Evolutionary conservation across 345 rosid species (phyloP).

Genomic region (Acer yangbiense): DNA sequence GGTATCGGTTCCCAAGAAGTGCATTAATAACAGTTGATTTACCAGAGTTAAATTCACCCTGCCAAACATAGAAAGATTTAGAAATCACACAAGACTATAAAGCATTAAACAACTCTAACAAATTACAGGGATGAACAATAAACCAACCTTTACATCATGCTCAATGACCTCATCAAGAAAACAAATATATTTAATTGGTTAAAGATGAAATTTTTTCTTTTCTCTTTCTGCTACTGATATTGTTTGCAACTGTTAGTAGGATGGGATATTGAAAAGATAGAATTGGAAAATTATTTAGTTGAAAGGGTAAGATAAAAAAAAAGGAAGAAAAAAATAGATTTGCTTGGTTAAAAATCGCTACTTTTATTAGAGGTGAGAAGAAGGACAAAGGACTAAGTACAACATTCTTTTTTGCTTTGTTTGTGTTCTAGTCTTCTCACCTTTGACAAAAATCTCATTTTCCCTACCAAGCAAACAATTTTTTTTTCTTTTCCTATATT

Average conservation of each 20-base stretch:
- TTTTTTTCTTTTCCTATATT: not conserved
- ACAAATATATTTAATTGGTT: not conserved
- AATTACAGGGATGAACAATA: constrained; percentile 16
- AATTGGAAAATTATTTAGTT: not conserved
- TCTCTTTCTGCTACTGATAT: too few species aligned
- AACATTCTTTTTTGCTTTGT: not conserved
- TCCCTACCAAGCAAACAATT: not conserved
- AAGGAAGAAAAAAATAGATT: too few species aligned
- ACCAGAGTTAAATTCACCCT: constrained; percentile 98
- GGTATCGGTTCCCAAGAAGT: constrained; percentile 87
- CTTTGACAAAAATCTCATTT: not conserved
- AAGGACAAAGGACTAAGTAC: too few species aligned
- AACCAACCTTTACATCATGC: not conserved
- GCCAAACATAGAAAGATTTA: constrained; percentile 26
- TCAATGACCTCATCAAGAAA: not conserved
- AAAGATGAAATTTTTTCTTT: not conserved
- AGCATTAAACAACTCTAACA: constrained; percentile 7
- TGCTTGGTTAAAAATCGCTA: not conserved
- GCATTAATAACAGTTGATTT: constrained; percentile 96
- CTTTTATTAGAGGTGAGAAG: too few species aligned
- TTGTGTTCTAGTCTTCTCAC: not conserved
- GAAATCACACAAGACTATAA: constrained; percentile 11
- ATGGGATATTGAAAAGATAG: too few species aligned
- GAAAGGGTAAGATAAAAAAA: not conserved
- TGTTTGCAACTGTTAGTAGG: too few species aligned